These are phyloP conservation scores for Nemophila menziesii DNA, from an alignment of 257 asterid species.

Conservation along the genomic window DNA sequence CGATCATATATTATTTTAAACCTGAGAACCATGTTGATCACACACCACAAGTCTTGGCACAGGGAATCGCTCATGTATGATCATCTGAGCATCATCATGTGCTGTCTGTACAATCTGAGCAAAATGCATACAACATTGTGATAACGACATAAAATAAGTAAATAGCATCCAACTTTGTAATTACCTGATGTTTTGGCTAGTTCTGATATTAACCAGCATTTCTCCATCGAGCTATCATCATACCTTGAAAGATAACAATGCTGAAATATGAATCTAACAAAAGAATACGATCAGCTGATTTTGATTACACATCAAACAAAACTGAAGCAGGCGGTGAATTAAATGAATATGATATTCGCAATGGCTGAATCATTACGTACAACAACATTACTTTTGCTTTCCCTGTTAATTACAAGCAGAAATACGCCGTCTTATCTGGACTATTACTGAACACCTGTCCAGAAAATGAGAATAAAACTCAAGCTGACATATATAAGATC, in stretches of 20 bases:
- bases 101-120: constrained; percentile 82
- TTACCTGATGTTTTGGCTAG: constrained; percentile 79
- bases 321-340: constrained; percentile 82
- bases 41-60: constrained; percentile 90
- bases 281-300: constrained; percentile 86
- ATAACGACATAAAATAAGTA: background rate
- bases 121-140: constrained; percentile 38
- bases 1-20: constrained; percentile 15
- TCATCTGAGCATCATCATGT: constrained; percentile 66
- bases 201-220: constrained; percentile 92
- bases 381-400: constrained; percentile 75
- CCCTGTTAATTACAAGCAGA: constrained; percentile 92
- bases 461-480: constrained; percentile 6
- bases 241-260: constrained; percentile 90
- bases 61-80: constrained; percentile 82
- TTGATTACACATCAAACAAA: constrained; percentile 81
- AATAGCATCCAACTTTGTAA: no score
- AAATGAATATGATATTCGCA: constrained; percentile 72
- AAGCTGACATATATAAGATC: no score
- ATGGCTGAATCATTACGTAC: constrained; percentile 98
- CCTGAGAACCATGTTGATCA: constrained; percentile 99
- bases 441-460: constrained; percentile 86
- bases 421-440: constrained; percentile 97
- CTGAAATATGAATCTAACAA: constrained; percentile 90
- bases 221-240: constrained; percentile 98